phyloP scores from a whole-genome alignment of 345 rosid genomes.

The Citrus inodora region DNA sequence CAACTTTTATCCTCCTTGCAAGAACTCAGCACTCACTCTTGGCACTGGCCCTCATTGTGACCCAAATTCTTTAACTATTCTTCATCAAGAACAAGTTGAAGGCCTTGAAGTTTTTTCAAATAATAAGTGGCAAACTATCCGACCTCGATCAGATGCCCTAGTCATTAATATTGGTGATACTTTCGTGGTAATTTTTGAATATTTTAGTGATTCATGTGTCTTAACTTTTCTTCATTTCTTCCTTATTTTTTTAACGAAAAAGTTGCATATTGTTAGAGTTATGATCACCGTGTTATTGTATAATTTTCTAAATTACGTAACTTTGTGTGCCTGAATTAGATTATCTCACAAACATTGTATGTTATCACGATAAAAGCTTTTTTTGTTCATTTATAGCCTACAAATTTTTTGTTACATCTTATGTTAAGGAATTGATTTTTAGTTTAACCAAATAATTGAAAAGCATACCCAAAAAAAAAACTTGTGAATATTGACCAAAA shows the following conservation, averaged over 20 bases:
- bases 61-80: constrained; percentile 77
- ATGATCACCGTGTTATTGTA: too few species aligned
- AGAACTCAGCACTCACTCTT: constrained; percentile 44
- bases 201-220: not conserved
- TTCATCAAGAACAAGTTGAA: constrained; percentile 78
- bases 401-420: too few species aligned
- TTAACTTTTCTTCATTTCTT: not conserved
- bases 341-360: too few species aligned
- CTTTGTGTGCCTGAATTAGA: too few species aligned
- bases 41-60: constrained; percentile 94
- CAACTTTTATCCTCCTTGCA: constrained; percentile 69
- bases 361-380: too few species aligned
- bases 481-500: too few species aligned
- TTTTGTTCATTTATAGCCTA: too few species aligned
- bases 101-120: constrained; percentile 70
- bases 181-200: constrained; percentile 42
- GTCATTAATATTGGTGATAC: constrained; percentile 85
- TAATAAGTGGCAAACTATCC: constrained; percentile 56
- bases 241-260: not conserved
- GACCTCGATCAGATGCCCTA: constrained; percentile 54
- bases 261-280: too few species aligned
- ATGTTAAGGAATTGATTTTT: too few species aligned
- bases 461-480: too few species aligned
- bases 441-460: too few species aligned
- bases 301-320: too few species aligned